A percentile compares a stretch with the other conserved stretches of the same genome.
Evolutionary conservation across 2,329 filamentous ascomycete genomes (phyloP).

Genomic region (Verticillium longisporum): DNA sequence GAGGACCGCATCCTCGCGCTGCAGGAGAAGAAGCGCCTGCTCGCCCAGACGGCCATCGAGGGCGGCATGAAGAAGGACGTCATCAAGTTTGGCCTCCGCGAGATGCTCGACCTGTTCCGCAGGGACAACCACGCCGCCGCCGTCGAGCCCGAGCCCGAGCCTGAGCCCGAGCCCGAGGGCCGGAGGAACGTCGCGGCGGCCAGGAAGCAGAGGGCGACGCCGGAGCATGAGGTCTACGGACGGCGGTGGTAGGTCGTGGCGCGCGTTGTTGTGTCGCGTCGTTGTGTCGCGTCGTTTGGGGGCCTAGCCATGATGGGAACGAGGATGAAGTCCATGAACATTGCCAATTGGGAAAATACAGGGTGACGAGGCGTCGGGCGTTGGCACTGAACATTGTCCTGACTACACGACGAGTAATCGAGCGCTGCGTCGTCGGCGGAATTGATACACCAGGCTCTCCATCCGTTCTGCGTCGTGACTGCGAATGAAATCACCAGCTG

Average conservation of each 20-base stretch:
- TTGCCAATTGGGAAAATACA: too few species aligned
- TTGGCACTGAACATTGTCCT: not conserved
- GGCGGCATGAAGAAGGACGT: slow-evolving; percentile 50
- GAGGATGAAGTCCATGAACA: not conserved
- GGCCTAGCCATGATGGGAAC: not conserved
- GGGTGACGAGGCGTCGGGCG: not conserved
- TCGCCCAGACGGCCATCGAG: slow-evolving; percentile 90
- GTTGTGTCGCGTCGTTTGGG: not conserved
- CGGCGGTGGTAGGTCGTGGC: slow-evolving; percentile 10
- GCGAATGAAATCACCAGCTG: too few species aligned
- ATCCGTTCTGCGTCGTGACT: too few species aligned
- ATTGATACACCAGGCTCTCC: too few species aligned
- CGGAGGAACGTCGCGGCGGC: slow-evolving; percentile 18
- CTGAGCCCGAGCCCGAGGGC: slow-evolving; percentile 12
- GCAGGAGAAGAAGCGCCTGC: slow-evolving; percentile 85
- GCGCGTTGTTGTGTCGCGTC: too few species aligned
- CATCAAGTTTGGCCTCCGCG: slow-evolving; percentile 2
- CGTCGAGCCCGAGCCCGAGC: too few species aligned
- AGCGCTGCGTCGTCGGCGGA: too few species aligned
- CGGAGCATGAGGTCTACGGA: slow-evolving; percentile 9
- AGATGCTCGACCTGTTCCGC: slow-evolving; percentile 50
- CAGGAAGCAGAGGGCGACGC: slow-evolving; percentile 17
- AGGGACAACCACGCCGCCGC: slow-evolving; percentile 1
- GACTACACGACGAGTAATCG: too few species aligned
- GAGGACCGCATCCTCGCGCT: slow-evolving; percentile 93